Conservation (phyloP, 1,139 yeast species). For the Kodamaea alishanica region DNA sequence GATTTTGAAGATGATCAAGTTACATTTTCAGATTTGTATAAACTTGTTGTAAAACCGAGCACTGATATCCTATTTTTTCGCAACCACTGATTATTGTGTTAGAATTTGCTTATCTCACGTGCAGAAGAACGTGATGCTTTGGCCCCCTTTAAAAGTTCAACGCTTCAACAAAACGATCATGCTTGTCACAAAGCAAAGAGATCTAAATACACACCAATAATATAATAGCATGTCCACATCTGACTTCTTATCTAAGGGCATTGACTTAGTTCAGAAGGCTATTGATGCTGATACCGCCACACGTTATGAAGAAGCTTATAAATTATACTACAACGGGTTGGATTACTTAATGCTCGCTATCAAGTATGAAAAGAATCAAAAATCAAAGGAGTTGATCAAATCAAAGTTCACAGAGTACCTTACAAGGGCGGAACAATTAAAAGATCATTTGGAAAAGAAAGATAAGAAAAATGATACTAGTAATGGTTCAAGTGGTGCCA, state of each 20-base stretch:
- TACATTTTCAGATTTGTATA: too few species aligned
- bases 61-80: too few species aligned
- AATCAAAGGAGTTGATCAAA: slow-evolving; percentile 83
- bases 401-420: slow-evolving; percentile 89
- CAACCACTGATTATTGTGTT: too few species aligned
- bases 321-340: slow-evolving; percentile 85
- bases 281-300: slow-evolving; percentile 93
- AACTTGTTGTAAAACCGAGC: too few species aligned
- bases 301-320: slow-evolving; percentile 90
- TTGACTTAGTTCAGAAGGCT: slow-evolving; percentile 89
- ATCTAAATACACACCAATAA: background rate
- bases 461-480: slow-evolving; percentile 40
- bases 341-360: slow-evolving; percentile 95
- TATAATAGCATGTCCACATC: slow-evolving; percentile 40
- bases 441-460: slow-evolving; percentile 78
- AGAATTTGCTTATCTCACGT: too few species aligned
- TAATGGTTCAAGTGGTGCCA: slow-evolving; percentile 49
- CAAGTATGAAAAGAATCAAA: slow-evolving; percentile 90
- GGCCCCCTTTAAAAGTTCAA: too few species aligned
- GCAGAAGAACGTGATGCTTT: too few species aligned
- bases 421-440: slow-evolving; percentile 89
- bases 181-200: background rate
- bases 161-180: background rate
- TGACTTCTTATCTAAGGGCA: slow-evolving; percentile 89
- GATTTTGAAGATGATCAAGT: too few species aligned